Evolutionary conservation across 1,284 basidiomycete genomes (phyloP), one percentile per base, ranked within the genome.

Genomic region (Anthracocystis walkeri): DNA sequence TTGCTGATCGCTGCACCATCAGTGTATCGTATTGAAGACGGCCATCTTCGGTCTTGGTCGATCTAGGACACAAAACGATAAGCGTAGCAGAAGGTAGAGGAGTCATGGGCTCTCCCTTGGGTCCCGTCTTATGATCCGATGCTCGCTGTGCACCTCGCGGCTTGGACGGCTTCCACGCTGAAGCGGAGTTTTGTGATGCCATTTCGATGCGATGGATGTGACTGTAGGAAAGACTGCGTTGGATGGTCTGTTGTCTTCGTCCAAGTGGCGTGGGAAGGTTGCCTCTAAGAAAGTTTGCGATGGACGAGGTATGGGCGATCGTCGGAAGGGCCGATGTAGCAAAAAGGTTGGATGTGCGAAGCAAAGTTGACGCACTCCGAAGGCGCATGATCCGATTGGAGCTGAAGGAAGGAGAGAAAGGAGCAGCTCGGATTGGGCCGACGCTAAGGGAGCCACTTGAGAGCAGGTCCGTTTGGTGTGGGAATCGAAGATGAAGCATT

Each of bases 51-150:
- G 58, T 55, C 2, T 31, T 51, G 31, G 33, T 11, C 3, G 68
- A 64, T 35, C 64, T 49, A 4, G 81, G 81, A 42, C 79, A 81
- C 10, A 82, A 71, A 14, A 82, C 78, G 58, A 82, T 56, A 21
- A 82, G 80, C 10, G 78, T 77, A 5, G 81, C 78, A 5, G 78
- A 80, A 7, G 77, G 79, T 5, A 81, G 58, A 20, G 81, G 81
- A 20, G 78, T 80, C 81, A 81, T 81, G 12, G 81, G 80, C 51
- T 73, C 63, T 40, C 81, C 79, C 40, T 77, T 72, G 27, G 69
- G 56, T 1, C 78, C 78, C 25, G 69, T 75, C 53, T 77, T 79
- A 61, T 78, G 77, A 61, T 78, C 77, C 4, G 77, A 73, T 16
- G 59, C 60, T 3, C 77, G 73, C 46, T 76, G 74, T 7, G 38